Evolutionary conservation across 169 alveolate species (phyloP).

Genomic region (Cryptosporidium sp.): DNA sequence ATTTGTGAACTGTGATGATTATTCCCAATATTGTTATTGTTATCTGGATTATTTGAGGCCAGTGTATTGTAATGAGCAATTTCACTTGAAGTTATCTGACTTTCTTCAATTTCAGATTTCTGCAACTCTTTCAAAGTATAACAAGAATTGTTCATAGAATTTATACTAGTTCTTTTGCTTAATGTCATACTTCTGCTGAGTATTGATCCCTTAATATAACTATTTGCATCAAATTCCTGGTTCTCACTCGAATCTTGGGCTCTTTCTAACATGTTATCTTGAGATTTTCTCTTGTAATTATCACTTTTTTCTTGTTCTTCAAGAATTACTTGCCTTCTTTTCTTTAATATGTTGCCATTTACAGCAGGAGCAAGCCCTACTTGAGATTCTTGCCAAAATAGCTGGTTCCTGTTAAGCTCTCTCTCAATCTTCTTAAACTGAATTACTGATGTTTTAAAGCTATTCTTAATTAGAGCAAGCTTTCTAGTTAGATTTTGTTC

Average conservation of each 20-base stretch:
- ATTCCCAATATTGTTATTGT: not conserved
- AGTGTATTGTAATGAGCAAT: conserved; percentile 16
- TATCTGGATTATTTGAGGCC: not conserved
- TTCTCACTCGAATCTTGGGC: not conserved
- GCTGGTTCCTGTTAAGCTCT: conserved; percentile 45
- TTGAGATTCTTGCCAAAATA: conserved; percentile 53
- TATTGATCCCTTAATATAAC: not conserved
- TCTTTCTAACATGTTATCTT: not conserved
- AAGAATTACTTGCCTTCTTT: not conserved
- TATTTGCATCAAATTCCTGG: not conserved
- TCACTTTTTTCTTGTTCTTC: not conserved
- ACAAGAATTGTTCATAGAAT: conserved; percentile 15
- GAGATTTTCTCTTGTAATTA: not conserved
- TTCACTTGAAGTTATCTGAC: not conserved
- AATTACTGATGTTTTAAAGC: conserved; percentile 47
- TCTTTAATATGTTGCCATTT: conserved; percentile 20
- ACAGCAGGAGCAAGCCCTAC: conserved; percentile 71
- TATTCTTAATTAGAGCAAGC: conserved; percentile 45
- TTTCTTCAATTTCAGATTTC: conserved; percentile 1
- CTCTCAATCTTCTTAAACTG: conserved; percentile 52
- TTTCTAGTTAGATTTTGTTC: conserved; percentile 45
- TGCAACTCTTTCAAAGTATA: conserved; percentile 2
- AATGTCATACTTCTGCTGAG: not conserved
- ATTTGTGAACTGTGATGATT: not conserved
- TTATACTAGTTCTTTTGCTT: conserved; percentile 18